Base-by-base conservation (phyloP, 768 basidiomycete species). In the Lactarius pseudohatsudake region DNA sequence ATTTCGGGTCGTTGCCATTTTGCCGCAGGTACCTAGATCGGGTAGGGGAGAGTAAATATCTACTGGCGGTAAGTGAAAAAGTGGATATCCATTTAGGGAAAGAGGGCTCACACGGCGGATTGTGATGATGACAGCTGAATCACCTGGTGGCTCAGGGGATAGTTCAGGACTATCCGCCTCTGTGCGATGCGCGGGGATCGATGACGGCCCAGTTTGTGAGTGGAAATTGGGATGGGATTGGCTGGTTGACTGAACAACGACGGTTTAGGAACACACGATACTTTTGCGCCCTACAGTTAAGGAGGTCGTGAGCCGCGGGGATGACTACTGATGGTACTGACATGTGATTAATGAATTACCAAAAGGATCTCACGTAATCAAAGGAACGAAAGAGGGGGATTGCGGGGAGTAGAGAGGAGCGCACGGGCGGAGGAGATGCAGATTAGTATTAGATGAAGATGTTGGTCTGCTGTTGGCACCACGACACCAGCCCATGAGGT, bases 21-120 rank as follows among this genome's bases (percentile, higher is more conserved):
- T 98, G 96, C 76, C 85, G 96, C 72, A 83, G 97, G 68, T 99
- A 99, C 77, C 85, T 99, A 22, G 97, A 98, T 73, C 87, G 96
- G 30, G 79, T 82, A 5, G 97, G 97, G 16, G 95, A 98, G 80
- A 93, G 85, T 79, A 94, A 90, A 76, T 96, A 99, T 76, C 80
- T 98, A 22, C 80, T 98, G 47, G 96, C 92, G 64, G 93, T 97
- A 64, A 66, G 85, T 78, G 59, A 43, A 59, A 59, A 50, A 38
- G 32, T 13, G 36, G 36, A 20, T 20, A 3, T 36, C 47, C 7
- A 20, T 10, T 40, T 67, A 50, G 20, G 61, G 43, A 26, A 30
- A 62, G 57, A 50, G 38, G 36, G 41, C 30, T 11, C 59, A 61
- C 43, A 30, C 58, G 55, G n/a, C 11, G 11, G 0, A 10, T 64